phyloP scores from a whole-genome alignment of 345 rosid species.

The Tarenaya hassleriana region DNA sequence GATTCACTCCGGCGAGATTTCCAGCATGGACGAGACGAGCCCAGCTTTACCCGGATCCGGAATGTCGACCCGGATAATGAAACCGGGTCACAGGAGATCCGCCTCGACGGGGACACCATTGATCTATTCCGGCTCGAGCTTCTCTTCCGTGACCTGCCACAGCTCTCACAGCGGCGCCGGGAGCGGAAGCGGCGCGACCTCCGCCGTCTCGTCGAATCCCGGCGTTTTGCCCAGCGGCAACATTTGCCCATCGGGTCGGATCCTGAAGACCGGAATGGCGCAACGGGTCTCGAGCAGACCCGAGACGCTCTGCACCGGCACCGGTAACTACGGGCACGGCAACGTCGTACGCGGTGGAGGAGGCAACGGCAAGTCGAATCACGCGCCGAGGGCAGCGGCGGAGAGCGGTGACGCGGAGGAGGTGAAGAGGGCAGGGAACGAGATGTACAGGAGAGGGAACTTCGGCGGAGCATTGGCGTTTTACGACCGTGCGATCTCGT shows the following conservation, averaged over 20 bases:
- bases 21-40: slow-evolving; percentile 28
- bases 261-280: slow-evolving; percentile 54
- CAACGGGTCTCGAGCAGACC: slow-evolving; percentile 41
- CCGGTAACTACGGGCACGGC: slow-evolving; percentile 89
- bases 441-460: slow-evolving; percentile 62
- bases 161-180: slow-evolving; percentile 14
- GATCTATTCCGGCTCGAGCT: slow-evolving; percentile 60
- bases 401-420: slow-evolving; percentile 59
- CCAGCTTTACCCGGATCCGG: slow-evolving; percentile 38
- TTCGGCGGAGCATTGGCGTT: slow-evolving; percentile 63
- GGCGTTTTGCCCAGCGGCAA: slow-evolving; percentile 62
- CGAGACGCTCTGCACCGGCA: slow-evolving; percentile 62
- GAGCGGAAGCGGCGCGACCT: slow-evolving; percentile 28
- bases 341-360: slow-evolving; percentile 57
- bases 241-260: slow-evolving; percentile 87
- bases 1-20: slow-evolving; percentile 60
- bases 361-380: slow-evolving; percentile 12
- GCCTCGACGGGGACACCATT: slow-evolving; percentile 64
- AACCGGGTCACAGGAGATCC: slow-evolving; percentile 72
- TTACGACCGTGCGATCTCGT: slow-evolving; percentile 70
- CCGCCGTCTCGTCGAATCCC: slow-evolving; percentile 36
- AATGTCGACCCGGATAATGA: slow-evolving; percentile 22
- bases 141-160: slow-evolving; percentile 27
- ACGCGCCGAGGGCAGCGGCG: slow-evolving; percentile 53
- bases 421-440: slow-evolving; percentile 70